Base-by-base conservation (phyloP, 202 grass and related monocot genomes). In the Carex sylvatica region DNA sequence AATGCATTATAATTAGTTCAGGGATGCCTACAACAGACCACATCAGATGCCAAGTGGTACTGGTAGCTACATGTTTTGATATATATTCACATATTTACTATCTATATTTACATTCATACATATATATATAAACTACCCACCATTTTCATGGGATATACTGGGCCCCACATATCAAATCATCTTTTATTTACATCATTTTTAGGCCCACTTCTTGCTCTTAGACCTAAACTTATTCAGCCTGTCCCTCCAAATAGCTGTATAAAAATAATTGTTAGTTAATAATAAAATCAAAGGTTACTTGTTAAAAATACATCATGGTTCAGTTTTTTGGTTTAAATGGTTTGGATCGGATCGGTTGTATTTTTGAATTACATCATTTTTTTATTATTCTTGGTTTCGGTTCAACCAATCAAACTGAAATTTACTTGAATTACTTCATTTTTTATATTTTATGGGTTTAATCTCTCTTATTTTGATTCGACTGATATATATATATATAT, bases 141-240 rank as follows among this genome's bases (percentile, higher is more conserved):
- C 44, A 55, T 53, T 80, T 80, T 77, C 16, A 82, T 31, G 14
- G 4, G 59, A 60, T 47, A 12, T 49, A 18, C 13, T 82, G 61
- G 15, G 12, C 14, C 78, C 78, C 73, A 77, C 52, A 77, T 12
- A 77, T 76, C 6, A 40, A 68, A 40, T 80, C 20, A 13, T 9
- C 60, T 81, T 81, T 49, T 84, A 84, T 84, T 63, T 74, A 65
- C 69, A 73, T 73, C 66, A 20, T 74, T 74, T 73, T 88, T 84
- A 97, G 44, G 87, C 84, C 91, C 91, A 97, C 80, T 93, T 97
- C 84, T 92, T 90, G 80, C 84, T 86, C 83, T 97, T 94, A 67
- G 94, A 81, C 63, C 94, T 92, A 33, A 97, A 81, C 61, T 81
- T 85, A 78, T 87, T 83, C 19, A 97, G 83, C 82, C 88, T 94